phyloP scores from a whole-genome alignment of 257 asterid genomes.

The Paulownia fortunei region DNA sequence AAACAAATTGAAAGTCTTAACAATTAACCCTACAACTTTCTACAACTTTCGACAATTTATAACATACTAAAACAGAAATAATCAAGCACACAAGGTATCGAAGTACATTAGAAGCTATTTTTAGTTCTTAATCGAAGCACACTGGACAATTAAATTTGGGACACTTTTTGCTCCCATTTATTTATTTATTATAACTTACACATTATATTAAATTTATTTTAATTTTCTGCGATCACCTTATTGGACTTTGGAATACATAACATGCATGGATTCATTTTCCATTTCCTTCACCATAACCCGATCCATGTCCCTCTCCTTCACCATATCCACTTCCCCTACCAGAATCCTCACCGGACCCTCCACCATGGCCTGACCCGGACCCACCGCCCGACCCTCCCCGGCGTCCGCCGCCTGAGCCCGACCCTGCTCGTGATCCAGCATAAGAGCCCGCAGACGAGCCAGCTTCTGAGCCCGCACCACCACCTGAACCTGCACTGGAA shows the following conservation, averaged over 20 bases:
- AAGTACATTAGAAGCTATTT: too few species aligned
- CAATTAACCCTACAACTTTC: too few species aligned
- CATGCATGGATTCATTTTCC: conserved; percentile 46
- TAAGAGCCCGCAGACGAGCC: conserved; percentile 69
- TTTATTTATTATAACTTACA: not conserved
- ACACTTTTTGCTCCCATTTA: not conserved
- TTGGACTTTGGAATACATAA: not conserved
- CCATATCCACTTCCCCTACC: conserved; percentile 55
- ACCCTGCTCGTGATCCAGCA: conserved; percentile 67
- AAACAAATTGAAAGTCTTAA: too few species aligned
- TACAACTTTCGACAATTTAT: too few species aligned
- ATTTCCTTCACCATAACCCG: conserved; percentile 59
- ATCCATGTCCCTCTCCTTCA: conserved; percentile 60
- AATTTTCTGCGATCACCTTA: not conserved
- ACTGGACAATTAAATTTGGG: too few species aligned
- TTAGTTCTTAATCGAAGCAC: too few species aligned
- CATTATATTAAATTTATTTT: not conserved
- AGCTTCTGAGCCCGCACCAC: conserved; percentile 59
- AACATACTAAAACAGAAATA: too few species aligned
- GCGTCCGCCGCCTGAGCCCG: conserved; percentile 37
- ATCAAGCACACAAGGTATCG: too few species aligned
- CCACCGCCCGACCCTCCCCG: conserved; percentile 34
- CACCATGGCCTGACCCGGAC: conserved; percentile 38
- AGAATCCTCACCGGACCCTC: conserved; percentile 40
- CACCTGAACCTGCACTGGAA: conserved; percentile 34